A percentile compares a stretch with the other conserved stretches of the same genome.
Evolutionary conservation across 495 filamentous ascomycete species (phyloP).

Genomic region (Aspergillus affinis): DNA sequence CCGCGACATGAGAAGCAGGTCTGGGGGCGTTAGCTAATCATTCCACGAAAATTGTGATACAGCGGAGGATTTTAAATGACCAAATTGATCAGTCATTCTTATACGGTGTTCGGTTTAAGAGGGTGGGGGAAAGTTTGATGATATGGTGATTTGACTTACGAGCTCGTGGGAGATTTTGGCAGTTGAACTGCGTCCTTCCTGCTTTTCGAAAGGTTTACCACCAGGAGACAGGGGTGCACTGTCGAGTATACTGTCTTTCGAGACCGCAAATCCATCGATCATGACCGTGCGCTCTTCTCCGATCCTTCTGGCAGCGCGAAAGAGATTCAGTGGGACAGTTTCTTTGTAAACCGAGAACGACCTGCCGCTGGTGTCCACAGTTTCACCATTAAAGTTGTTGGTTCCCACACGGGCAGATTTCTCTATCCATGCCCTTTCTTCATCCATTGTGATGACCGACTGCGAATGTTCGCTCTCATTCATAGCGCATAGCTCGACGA

Average conservation of each 20-base stretch:
- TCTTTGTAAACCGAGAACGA: constrained; percentile 38
- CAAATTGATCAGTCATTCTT: too few species aligned
- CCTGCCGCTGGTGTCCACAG: constrained; percentile 26
- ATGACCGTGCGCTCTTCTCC: constrained; percentile 62
- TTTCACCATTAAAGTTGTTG: constrained; percentile 55
- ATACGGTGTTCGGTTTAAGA: too few species aligned
- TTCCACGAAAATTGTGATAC: too few species aligned
- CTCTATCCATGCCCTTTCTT: constrained; percentile 58
- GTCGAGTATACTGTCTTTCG: constrained; percentile 52
- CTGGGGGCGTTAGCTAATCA: constrained; percentile 18
- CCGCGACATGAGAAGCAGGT: constrained; percentile 59
- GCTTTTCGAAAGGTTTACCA: constrained; percentile 22
- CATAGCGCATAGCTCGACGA: constrained; percentile 3
- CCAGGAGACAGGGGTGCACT: too few species aligned
- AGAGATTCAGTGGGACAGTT: constrained; percentile 32
- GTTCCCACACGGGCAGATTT: constrained; percentile 60
- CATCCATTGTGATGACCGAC: constrained; percentile 32
- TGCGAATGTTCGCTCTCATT: not conserved
- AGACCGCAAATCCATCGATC: constrained; percentile 59
- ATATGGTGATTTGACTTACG: constrained; percentile 26
- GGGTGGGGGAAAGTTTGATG: too few species aligned
- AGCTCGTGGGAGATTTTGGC: constrained; percentile 48
- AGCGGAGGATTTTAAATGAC: too few species aligned
- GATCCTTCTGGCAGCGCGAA: constrained; percentile 35
- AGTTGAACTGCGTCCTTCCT: constrained; percentile 42